These are phyloP conservation scores for Akanthomyces dipterigenus DNA, from an alignment of 2,329 filamentous ascomycete genomes.

Conservation along the genomic window DNA sequence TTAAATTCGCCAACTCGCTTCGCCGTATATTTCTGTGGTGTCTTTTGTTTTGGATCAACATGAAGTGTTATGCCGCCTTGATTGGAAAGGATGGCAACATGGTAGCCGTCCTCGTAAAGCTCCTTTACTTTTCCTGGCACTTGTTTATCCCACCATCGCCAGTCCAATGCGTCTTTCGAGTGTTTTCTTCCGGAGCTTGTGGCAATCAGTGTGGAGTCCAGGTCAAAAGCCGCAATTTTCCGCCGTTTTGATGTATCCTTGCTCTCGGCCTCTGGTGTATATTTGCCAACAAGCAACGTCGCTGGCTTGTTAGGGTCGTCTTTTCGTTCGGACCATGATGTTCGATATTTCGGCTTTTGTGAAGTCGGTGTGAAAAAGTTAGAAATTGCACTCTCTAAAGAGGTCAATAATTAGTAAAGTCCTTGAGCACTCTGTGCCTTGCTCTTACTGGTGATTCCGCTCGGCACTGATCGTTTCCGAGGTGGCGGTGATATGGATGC, in stretches of 20 bases:
- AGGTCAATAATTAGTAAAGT: slow-evolving; percentile 14
- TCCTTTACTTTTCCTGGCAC: slow-evolving; percentile 63
- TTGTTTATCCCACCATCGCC: slow-evolving; percentile 84
- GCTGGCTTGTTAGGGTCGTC: slow-evolving; percentile 39
- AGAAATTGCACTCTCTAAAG: slow-evolving; percentile 59
- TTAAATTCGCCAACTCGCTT: slow-evolving; percentile 76
- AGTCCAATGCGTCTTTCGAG: slow-evolving; percentile 63
- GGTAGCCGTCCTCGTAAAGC: slow-evolving; percentile 67
- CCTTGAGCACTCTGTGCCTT: not conserved
- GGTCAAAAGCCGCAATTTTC: slow-evolving; percentile 68
- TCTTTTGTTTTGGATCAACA: slow-evolving; percentile 59
- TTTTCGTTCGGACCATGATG: slow-evolving; percentile 64
- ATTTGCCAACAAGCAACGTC: slow-evolving; percentile 70
- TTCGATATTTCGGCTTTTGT: slow-evolving; percentile 72
- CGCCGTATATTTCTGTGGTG: slow-evolving; percentile 50
- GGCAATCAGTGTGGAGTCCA: slow-evolving; percentile 81
- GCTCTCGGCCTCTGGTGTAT: slow-evolving; percentile 40
- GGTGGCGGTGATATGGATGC: slow-evolving; percentile 46
- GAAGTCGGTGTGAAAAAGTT: slow-evolving; percentile 86
- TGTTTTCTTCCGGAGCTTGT: slow-evolving; percentile 78
- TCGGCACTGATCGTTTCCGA: slow-evolving; percentile 45
- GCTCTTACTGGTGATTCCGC: slow-evolving; percentile 42
- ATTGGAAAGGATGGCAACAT: slow-evolving; percentile 77
- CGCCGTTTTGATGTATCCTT: slow-evolving; percentile 29
- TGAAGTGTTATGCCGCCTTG: slow-evolving; percentile 77